Evolutionary conservation across 1,139 yeast species (phyloP).

Genomic region (Kodamaea anthophila): DNA sequence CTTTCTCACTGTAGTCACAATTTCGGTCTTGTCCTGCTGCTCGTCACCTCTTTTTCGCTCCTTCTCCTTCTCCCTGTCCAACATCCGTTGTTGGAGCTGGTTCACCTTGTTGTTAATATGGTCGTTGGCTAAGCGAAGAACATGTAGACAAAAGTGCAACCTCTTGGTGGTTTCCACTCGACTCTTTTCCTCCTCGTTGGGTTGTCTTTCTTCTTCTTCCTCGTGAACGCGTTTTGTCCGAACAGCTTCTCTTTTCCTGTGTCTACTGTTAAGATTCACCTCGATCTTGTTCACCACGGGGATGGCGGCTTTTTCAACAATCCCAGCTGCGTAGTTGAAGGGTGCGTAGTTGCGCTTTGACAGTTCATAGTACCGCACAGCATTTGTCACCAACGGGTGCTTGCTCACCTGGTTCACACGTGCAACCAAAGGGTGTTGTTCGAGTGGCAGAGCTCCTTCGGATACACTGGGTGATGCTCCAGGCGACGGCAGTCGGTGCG

Average conservation of each 20-base stretch:
- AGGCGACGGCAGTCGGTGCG: constrained; percentile 14
- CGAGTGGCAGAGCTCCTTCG: constrained; percentile 1
- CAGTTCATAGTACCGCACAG: constrained; percentile 53
- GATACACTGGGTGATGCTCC: constrained; percentile 2
- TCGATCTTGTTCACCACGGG: constrained; percentile 52
- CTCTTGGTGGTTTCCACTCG: constrained; percentile 65
- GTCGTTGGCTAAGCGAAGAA: constrained; percentile 70
- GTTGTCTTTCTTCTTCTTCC: constrained; percentile 17
- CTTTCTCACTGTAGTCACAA: constrained; percentile 81
- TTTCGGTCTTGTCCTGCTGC: constrained; percentile 64
- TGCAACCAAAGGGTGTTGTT: constrained; percentile 37
- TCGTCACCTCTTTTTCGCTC: constrained; percentile 13
- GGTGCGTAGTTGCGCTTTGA: constrained; percentile 51
- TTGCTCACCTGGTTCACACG: constrained; percentile 39
- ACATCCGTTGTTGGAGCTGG: constrained; percentile 44
- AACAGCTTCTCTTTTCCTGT: constrained; percentile 15
- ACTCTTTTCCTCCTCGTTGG: constrained; percentile 8
- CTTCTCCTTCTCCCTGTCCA: constrained; percentile 17
- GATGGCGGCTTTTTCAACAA: constrained; percentile 56
- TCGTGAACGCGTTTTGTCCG: constrained; percentile 4
- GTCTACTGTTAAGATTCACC: constrained; percentile 37
- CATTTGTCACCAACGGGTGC: constrained; percentile 50
- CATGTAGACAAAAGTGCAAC: constrained; percentile 64
- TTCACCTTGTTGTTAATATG: constrained; percentile 61
- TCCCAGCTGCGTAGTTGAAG: constrained; percentile 62